Conservation (phyloP, 1,284 basidiomycete species). For the Melampsora larici-populina region DNA sequence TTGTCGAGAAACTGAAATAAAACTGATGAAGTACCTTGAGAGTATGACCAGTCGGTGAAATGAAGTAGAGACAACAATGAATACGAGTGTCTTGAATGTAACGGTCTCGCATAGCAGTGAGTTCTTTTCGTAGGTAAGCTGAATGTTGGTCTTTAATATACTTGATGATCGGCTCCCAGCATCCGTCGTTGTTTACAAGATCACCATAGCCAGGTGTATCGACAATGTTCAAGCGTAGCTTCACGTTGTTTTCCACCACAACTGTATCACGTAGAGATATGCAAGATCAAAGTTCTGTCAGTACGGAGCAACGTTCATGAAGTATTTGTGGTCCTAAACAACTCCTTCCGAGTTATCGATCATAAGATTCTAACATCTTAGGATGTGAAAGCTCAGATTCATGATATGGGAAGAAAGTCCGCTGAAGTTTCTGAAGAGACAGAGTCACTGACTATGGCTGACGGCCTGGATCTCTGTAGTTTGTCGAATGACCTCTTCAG, state of each 20-base stretch:
- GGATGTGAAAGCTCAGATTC: not conserved
- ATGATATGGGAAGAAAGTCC: not conserved
- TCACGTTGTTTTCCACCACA: constrained; percentile 92
- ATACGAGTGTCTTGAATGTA: constrained; percentile 98
- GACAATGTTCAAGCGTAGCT: constrained; percentile 92
- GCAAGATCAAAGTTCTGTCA: constrained; percentile 6
- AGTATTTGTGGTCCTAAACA: not conserved
- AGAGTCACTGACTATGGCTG: constrained; percentile 71
- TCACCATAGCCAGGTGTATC: constrained; percentile 99
- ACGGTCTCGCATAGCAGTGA: constrained; percentile 96
- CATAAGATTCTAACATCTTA: not conserved
- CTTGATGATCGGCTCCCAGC: constrained; percentile 60
- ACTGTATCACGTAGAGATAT: constrained; percentile 59
- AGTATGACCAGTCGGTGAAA: constrained; percentile 92
- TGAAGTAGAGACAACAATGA: constrained; percentile 97
- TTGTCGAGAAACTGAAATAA: not conserved
- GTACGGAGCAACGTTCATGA: not conserved
- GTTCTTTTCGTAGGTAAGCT: constrained; percentile 95
- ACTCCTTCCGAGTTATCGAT: not conserved
- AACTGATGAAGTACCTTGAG: constrained; percentile 62
- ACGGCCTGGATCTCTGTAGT: constrained; percentile 95
- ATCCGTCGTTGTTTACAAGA: constrained; percentile 98
- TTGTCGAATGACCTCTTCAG: constrained; percentile 81
- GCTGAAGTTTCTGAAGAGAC: not conserved
- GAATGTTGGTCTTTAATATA: constrained; percentile 84